phyloP scores from a whole-genome alignment of 371 early-diverging fungal genomes.

The Thermomucor indicae-seudaticae region DNA sequence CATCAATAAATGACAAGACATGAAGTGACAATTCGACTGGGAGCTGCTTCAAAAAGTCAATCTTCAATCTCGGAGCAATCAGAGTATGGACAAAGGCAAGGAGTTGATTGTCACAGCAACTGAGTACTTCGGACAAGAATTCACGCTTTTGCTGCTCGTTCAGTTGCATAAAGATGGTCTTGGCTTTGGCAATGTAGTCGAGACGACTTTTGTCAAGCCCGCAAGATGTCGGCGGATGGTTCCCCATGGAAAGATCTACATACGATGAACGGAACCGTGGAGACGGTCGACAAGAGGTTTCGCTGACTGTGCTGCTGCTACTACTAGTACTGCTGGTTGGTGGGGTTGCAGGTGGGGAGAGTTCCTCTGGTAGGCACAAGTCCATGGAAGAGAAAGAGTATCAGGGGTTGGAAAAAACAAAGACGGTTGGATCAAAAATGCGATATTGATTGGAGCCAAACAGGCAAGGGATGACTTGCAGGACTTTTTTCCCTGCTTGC shows the following conservation, averaged over 20 bases:
- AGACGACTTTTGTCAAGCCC: slow-evolving; percentile 4
- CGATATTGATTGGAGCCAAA: too few relatives aligned
- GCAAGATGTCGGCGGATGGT: neutral
- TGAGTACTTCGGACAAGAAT: slow-evolving; percentile 43
- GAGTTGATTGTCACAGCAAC: slow-evolving; percentile 52
- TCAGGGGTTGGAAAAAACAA: neutral
- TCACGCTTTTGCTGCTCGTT: slow-evolving; percentile 28
- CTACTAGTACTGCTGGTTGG: slow-evolving; percentile 1
- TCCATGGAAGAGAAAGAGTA: neutral
- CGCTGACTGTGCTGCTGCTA: neutral
- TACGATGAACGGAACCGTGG: slow-evolving; percentile 9
- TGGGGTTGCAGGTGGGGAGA: slow-evolving; percentile 16
- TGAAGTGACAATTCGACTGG: slow-evolving; percentile 75
- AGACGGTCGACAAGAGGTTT: slow-evolving; percentile 1
- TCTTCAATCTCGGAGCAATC: slow-evolving; percentile 66
- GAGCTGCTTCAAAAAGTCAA: slow-evolving; percentile 73
- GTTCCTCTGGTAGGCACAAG: slow-evolving; percentile 6
- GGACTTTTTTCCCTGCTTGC: too few relatives aligned
- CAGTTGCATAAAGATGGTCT: slow-evolving; percentile 20
- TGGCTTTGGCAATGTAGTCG: slow-evolving; percentile 17
- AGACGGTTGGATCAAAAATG: neutral
- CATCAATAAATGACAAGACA: slow-evolving; percentile 63
- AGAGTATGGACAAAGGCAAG: slow-evolving; percentile 54
- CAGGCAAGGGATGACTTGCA: too few relatives aligned
- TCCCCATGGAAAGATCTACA: neutral